Percentiles rank a stretch among this genome's conserved stretches.
These are phyloP conservation scores for Ascodesmis nigricans DNA, from an alignment of 495 filamentous ascomycete genomes.

Conservation along the genomic window DNA sequence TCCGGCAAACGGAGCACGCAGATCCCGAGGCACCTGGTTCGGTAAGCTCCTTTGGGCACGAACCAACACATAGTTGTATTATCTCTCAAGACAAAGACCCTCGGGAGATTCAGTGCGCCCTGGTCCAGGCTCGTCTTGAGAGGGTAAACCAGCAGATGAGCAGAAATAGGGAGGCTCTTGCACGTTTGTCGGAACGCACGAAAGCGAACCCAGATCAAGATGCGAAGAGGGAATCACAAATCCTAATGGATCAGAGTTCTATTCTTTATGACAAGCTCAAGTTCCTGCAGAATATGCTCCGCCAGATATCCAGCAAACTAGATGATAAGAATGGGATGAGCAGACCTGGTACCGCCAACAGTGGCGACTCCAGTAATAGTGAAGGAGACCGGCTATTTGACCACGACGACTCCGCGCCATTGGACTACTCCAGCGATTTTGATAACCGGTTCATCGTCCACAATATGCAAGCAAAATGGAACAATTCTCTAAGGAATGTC, in stretches of 20 bases:
- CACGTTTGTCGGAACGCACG: slow-evolving; percentile 11
- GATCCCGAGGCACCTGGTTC: slow-evolving; percentile 40
- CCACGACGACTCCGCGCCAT: slow-evolving; percentile 14
- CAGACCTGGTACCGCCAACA: slow-evolving; percentile 27
- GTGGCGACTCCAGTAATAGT: slow-evolving; percentile 25
- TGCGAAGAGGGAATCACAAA: slow-evolving; percentile 31
- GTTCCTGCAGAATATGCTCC: slow-evolving; percentile 55
- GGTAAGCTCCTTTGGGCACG: slow-evolving; percentile 63
- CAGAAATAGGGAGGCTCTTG: slow-evolving; percentile 33
- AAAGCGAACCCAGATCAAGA: slow-evolving; percentile 25
- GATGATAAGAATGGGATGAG: slow-evolving; percentile 22
- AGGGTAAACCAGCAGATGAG: slow-evolving; percentile 56
- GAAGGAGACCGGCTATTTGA: slow-evolving; percentile 27
- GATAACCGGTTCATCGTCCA: slow-evolving; percentile 96
- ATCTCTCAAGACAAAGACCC: slow-evolving; percentile 91
- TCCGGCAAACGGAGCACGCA: slow-evolving; percentile 84
- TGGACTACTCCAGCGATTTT: slow-evolving; percentile 69
- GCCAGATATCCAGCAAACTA: slow-evolving; percentile 38
- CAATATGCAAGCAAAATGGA: slow-evolving; percentile 96
- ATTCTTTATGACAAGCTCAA: slow-evolving; percentile 49
- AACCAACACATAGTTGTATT: slow-evolving; percentile 79
- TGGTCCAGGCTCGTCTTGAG: slow-evolving; percentile 59
- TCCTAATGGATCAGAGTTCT: slow-evolving; percentile 44
- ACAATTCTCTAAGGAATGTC: slow-evolving; percentile 84
- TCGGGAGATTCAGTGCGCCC: slow-evolving; percentile 62